Evolutionary conservation across 768 basidiomycete genomes (phyloP).

Genomic region (Leccinum subgranulosum): DNA sequence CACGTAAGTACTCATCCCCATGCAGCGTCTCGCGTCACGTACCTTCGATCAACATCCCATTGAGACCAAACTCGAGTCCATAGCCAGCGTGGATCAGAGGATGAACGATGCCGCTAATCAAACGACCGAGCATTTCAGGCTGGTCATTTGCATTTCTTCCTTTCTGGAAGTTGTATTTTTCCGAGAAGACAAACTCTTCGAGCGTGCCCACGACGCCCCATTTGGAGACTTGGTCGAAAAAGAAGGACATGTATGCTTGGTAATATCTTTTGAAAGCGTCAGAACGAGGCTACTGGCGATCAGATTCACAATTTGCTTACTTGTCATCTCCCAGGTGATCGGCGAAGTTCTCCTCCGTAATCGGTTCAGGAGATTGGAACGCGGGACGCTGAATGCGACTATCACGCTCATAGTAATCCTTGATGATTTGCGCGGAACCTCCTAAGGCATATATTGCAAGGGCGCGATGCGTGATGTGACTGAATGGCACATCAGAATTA

Average conservation of each 20-base stretch:
- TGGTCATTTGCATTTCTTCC: slow-evolving; percentile 21
- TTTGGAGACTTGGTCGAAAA: slow-evolving; percentile 14
- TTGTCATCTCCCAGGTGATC: slow-evolving; percentile 26
- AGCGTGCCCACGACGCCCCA: slow-evolving; percentile 16
- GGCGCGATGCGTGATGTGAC: slow-evolving; percentile 30
- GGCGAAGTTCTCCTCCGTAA: slow-evolving; percentile 23
- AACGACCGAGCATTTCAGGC: slow-evolving; percentile 53
- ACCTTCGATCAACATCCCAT: slow-evolving; percentile 66
- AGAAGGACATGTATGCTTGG: slow-evolving; percentile 26
- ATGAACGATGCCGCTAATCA: slow-evolving; percentile 50
- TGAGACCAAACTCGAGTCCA: slow-evolving; percentile 60
- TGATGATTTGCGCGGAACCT: slow-evolving; percentile 20
- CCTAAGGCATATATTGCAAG: slow-evolving; percentile 30
- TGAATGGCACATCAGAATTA: neutral
- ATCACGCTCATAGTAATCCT: slow-evolving; percentile 26
- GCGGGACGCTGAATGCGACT: slow-evolving; percentile 18
- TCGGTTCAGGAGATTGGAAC: slow-evolving; percentile 21
- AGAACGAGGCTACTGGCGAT: neutral
- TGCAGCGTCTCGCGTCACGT: neutral
- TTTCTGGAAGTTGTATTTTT: slow-evolving; percentile 23
- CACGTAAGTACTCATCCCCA: neutral
- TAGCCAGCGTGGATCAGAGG: slow-evolving; percentile 61
- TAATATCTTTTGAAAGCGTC: slow-evolving; percentile 20
- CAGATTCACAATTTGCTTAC: slow-evolving; percentile 7
- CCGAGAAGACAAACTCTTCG: slow-evolving; percentile 31